phyloP scores from a whole-genome alignment of 2,329 filamentous ascomycete species.

The Chrysoporthe deuterocubensis region DNA sequence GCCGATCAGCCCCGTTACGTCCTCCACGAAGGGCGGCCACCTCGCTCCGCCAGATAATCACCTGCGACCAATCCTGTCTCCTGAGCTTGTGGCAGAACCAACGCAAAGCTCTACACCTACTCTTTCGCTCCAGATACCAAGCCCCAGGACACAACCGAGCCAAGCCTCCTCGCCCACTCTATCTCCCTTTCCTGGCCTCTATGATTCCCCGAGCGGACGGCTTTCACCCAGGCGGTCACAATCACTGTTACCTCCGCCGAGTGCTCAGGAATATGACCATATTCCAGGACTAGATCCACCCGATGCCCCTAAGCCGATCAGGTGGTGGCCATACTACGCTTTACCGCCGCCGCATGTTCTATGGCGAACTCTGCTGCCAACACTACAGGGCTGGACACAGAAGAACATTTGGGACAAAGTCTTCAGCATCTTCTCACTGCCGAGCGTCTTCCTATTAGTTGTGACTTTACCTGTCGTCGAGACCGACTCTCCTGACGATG shows the following conservation, averaged over 20 bases:
- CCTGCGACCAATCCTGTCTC: constrained; percentile 20
- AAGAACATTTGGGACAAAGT: constrained; percentile 87
- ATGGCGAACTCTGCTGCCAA: constrained; percentile 80
- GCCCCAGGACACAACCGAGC: constrained; percentile 47
- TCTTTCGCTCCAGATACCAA: constrained; percentile 50
- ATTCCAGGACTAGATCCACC: constrained; percentile 47
- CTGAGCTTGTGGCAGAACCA: constrained; percentile 30
- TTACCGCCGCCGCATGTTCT: constrained; percentile 75
- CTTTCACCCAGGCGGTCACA: constrained; percentile 44
- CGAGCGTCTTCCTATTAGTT: constrained; percentile 87
- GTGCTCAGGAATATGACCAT: constrained; percentile 22
- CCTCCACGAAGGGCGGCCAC: constrained; percentile 36
- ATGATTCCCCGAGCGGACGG: constrained; percentile 55
- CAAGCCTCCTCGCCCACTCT: constrained; percentile 51
- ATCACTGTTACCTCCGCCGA: constrained; percentile 57
- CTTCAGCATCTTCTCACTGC: constrained; percentile 80
- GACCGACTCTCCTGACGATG: constrained; percentile 59
- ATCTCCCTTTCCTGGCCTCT: constrained; percentile 71
- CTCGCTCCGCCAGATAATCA: constrained; percentile 38
- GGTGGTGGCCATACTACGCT: constrained; percentile 81
- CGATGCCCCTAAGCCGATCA: constrained; percentile 53
- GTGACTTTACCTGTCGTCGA: constrained; percentile 93
- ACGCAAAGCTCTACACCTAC: constrained; percentile 26
- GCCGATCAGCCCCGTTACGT: constrained; percentile 30
- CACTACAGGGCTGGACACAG: constrained; percentile 77